These are phyloP conservation scores for Hericium coralloides DNA, from an alignment of 768 basidiomycete genomes.

Conservation along the genomic window DNA sequence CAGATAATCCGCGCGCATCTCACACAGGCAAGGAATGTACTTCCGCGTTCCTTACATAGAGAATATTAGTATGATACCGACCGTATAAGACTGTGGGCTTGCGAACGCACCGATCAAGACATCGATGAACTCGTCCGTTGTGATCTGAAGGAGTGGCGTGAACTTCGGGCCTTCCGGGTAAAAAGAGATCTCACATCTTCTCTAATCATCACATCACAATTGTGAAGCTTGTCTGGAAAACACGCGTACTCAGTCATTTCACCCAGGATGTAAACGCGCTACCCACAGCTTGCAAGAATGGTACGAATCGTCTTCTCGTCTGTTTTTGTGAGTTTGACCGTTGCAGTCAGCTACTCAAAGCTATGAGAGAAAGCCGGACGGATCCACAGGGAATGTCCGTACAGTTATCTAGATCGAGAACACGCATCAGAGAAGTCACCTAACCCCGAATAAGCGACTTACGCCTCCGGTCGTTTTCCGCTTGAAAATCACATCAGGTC, in stretches of 20 bases:
- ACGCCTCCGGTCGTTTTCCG: slow-evolving; percentile 89
- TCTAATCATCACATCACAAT: slow-evolving; percentile 97
- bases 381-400: slow-evolving; percentile 11
- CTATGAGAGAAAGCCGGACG: slow-evolving; percentile 2
- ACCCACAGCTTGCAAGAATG: slow-evolving; percentile 79
- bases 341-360: slow-evolving; percentile 59
- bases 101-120: slow-evolving; percentile 72
- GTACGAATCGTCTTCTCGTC: slow-evolving; percentile 93
- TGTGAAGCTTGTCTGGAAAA: slow-evolving; percentile 71
- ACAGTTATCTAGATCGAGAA: slow-evolving; percentile 56
- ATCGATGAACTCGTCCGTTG: slow-evolving; percentile 95
- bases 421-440: slow-evolving; percentile 4
- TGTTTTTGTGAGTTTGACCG: slow-evolving; percentile 89
- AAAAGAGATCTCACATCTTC: slow-evolving; percentile 61
- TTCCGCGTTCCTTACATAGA: slow-evolving; percentile 67
- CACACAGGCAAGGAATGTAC: slow-evolving; percentile 90
- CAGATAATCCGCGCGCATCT: slow-evolving; percentile 17
- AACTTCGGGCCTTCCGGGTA: too few species aligned
- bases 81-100: too few species aligned
- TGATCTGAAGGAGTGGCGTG: slow-evolving; percentile 46
- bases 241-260: neutral
- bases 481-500: slow-evolving; percentile 94
- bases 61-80: neutral
- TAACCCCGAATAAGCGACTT: slow-evolving; percentile 21
- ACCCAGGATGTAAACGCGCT: neutral